Evolutionary conservation across 2,329 filamentous ascomycete species (phyloP).

Genomic region (Pseudogymnoascus sp.): DNA sequence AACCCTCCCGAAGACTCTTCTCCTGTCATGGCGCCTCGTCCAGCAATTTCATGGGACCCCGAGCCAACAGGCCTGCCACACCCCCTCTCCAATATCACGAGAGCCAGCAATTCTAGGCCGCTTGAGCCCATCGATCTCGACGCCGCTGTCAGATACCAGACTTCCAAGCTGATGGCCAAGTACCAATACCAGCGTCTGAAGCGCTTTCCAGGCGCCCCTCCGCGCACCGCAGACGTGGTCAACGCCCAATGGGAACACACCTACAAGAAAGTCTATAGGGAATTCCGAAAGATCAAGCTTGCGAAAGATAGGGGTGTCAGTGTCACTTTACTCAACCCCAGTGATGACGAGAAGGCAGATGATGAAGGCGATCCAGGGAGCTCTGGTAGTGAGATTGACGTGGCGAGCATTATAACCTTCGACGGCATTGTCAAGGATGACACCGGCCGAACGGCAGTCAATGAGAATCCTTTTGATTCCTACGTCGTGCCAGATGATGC

Average conservation of each 20-base stretch:
- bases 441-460: not conserved
- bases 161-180: not conserved
- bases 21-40: not conserved
- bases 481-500: not conserved
- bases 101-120: not conserved
- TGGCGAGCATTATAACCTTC: not conserved
- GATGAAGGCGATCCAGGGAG: not conserved
- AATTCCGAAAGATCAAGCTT: not conserved
- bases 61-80: not conserved
- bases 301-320: not conserved
- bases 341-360: conserved; percentile 2
- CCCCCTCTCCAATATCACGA: not conserved
- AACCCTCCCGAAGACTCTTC: not conserved
- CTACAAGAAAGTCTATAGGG: not conserved
- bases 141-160: not conserved
- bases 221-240: not conserved
- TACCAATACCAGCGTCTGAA: not conserved
- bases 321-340: not conserved
- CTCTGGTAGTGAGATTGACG: not conserved
- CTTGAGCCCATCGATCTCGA: not conserved
- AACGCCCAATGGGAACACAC: not conserved
- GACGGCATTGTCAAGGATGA: not conserved
- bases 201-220: not conserved
- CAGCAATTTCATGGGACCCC: not conserved
- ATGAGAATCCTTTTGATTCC: not conserved